These are phyloP conservation scores for Sarocladium brachiariae DNA, from an alignment of 2,329 filamentous ascomycete genomes.

Conservation along the genomic window DNA sequence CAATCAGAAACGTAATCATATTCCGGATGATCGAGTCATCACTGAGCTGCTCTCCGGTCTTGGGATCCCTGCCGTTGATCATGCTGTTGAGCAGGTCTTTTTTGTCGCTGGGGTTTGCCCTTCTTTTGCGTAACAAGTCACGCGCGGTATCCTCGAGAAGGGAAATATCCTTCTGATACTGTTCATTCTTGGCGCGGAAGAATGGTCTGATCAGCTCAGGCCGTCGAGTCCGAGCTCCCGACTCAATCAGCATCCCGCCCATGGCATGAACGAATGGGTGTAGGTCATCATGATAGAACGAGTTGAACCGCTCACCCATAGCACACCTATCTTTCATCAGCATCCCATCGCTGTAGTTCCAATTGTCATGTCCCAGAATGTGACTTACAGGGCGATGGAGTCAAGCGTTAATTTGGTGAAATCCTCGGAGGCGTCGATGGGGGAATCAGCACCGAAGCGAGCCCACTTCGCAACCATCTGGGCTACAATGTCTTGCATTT, in stretches of 20 bases:
- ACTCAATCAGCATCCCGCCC: slow-evolving; percentile 4
- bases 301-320: slow-evolving; percentile 54
- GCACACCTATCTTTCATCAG: slow-evolving; percentile 26
- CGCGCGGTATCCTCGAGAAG: slow-evolving; percentile 42
- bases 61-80: slow-evolving; percentile 58
- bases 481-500: slow-evolving; percentile 44
- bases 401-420: slow-evolving; percentile 57
- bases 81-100: slow-evolving; percentile 66
- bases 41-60: slow-evolving; percentile 58
- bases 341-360: background rate
- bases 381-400: slow-evolving; percentile 42
- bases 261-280: slow-evolving; percentile 11
- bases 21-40: slow-evolving; percentile 61
- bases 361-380: background rate
- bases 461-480: slow-evolving; percentile 51
- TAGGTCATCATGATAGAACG: slow-evolving; percentile 43
- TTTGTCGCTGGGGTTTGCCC: slow-evolving; percentile 46
- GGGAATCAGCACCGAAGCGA: slow-evolving; percentile 28
- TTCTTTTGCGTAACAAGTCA: slow-evolving; percentile 49
- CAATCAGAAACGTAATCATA: slow-evolving; percentile 66
- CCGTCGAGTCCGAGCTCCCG: slow-evolving; percentile 25
- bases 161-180: slow-evolving; percentile 52
- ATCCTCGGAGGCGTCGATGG: slow-evolving; percentile 48
- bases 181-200: slow-evolving; percentile 39
- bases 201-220: slow-evolving; percentile 40